Conservation (phyloP, 495 filamentous ascomycete genomes). For the Xylaria flabelliformis region DNA sequence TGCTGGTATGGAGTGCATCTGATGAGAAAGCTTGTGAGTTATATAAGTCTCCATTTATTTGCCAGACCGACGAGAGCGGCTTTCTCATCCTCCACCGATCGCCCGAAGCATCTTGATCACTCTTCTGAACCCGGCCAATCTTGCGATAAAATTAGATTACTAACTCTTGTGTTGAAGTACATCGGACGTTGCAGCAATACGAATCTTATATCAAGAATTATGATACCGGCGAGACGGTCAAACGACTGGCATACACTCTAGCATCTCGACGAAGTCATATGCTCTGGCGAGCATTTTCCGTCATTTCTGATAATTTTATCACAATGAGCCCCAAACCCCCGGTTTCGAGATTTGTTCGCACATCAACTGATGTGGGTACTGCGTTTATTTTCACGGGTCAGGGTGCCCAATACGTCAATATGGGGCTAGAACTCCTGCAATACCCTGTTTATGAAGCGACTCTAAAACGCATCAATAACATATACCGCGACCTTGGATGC, state of each 20-base stretch:
- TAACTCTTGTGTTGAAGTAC: background rate
- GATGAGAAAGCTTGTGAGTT: constrained; percentile 37
- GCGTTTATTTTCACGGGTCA: constrained; percentile 51
- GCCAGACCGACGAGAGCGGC: background rate
- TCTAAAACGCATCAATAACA: constrained; percentile 34
- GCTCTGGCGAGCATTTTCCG: constrained; percentile 38
- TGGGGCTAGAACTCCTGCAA: constrained; percentile 53
- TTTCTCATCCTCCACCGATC: background rate
- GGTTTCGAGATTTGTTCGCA: constrained; percentile 12
- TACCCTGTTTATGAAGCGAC: constrained; percentile 35
- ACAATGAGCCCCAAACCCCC: background rate
- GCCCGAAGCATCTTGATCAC: background rate
- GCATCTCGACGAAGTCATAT: constrained; percentile 31
- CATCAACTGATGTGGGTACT: constrained; percentile 28
- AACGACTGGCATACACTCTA: constrained; percentile 37
- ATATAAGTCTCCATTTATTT: background rate
- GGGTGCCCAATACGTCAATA: constrained; percentile 54
- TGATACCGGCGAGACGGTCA: background rate
- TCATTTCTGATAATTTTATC: constrained; percentile 23
- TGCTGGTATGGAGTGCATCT: constrained; percentile 41
- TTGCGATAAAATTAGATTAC: background rate
- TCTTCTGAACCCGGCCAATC: background rate
- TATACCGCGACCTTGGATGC: constrained; percentile 35
- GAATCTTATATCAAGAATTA: constrained; percentile 20
- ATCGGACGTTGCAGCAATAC: constrained; percentile 29